These are phyloP conservation scores for Cicer bijugum DNA, from an alignment of 306 rosid genomes.

Conservation along the genomic window DNA sequence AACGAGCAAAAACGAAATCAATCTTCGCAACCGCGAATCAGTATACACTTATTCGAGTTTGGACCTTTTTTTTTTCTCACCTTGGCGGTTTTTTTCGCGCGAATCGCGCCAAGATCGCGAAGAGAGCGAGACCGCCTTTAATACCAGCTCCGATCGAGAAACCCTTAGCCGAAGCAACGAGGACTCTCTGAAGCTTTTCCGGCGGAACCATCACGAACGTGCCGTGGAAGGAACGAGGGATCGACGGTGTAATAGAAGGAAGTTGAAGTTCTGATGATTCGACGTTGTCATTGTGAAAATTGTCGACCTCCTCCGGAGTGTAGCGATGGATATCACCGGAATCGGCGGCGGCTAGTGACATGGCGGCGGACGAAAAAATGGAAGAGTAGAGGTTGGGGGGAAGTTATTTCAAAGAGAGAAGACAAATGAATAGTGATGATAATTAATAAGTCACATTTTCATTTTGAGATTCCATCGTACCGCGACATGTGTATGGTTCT, in stretches of 20 bases:
- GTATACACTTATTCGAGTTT: neutral
- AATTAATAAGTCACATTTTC: neutral
- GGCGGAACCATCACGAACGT: conserved; percentile 43
- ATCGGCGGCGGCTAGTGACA: conserved; percentile 57
- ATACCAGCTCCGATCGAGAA: conserved; percentile 94
- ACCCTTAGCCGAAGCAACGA: conserved; percentile 80
- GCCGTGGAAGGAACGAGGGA: conserved; percentile 40
- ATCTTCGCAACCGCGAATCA: neutral
- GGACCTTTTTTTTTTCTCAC: conserved; percentile 29
- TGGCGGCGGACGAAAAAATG: conserved; percentile 43
- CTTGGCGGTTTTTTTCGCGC: conserved; percentile 65
- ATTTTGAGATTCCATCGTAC: neutral
- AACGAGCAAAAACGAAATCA: neutral
- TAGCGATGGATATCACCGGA: conserved; percentile 30
- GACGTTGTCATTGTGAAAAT: conserved; percentile 30
- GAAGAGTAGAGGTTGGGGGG: conserved; percentile 23
- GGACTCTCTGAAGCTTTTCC: conserved; percentile 67
- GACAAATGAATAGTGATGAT: neutral
- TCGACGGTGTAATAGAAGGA: conserved; percentile 44
- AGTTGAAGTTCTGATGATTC: conserved; percentile 39
- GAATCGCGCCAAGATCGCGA: conserved; percentile 79
- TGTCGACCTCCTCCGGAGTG: conserved; percentile 33
- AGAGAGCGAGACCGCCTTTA: conserved; percentile 92
- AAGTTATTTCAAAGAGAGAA: conserved; percentile 42
- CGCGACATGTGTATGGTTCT: conserved; percentile 31